Percentiles rank a stretch among this genome's conserved stretches.
These are phyloP conservation scores for Mycena latifolia DNA, from an alignment of 768 basidiomycete genomes.

Conservation along the genomic window DNA sequence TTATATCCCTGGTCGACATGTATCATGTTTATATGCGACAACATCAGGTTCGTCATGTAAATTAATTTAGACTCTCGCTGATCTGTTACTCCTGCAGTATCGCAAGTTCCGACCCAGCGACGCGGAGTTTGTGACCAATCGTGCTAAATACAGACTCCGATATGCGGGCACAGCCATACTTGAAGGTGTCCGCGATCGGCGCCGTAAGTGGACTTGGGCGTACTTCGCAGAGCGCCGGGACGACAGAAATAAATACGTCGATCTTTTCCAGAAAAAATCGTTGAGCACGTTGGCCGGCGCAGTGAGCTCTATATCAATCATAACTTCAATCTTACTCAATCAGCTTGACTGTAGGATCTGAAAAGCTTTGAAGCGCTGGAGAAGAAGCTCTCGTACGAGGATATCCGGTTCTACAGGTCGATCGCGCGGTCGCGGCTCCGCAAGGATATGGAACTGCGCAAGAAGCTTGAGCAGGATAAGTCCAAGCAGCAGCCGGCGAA, in stretches of 20 bases:
- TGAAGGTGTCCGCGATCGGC: constrained; percentile 85
- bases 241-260: constrained; percentile 87
- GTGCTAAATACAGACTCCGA: constrained; percentile 74
- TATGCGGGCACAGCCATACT: constrained; percentile 88
- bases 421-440: constrained; percentile 90
- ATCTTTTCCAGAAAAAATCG: constrained; percentile 84
- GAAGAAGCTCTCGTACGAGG: constrained; percentile 89
- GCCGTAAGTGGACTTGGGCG: constrained; percentile 91
- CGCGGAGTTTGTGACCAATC: constrained; percentile 69
- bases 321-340: not conserved
- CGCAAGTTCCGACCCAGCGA: constrained; percentile 81
- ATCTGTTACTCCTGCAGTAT: constrained; percentile 66
- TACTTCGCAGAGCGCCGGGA: constrained; percentile 92
- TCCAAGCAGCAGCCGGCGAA: constrained; percentile 62
- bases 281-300: constrained; percentile 62
- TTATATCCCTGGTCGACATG: constrained; percentile 93
- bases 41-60: constrained; percentile 67
- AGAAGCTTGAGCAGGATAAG: constrained; percentile 76
- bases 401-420: constrained; percentile 96
- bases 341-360: constrained; percentile 57
- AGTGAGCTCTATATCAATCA: constrained; percentile 56
- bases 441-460: constrained; percentile 83
- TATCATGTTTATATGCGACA: constrained; percentile 95
- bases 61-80: constrained; percentile 14
- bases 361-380: constrained; percentile 76